A percentile compares a stretch with the other conserved stretches of the same genome.
phyloP scores from a whole-genome alignment of 257 asterid genomes.

The Ilex asprella region DNA sequence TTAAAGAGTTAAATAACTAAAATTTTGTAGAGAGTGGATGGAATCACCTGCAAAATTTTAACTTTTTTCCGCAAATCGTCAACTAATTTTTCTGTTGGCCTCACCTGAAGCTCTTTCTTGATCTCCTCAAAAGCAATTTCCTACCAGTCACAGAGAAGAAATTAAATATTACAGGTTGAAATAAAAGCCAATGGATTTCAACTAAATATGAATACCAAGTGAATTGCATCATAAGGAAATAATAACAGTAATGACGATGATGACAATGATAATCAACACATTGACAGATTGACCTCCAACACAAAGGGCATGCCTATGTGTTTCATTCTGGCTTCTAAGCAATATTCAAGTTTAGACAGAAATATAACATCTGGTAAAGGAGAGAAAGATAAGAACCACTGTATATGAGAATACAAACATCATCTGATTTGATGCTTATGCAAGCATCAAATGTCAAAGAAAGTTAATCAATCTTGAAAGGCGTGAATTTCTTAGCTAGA shows the following conservation, averaged over 20 bases:
- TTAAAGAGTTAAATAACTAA: no score
- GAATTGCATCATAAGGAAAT: not conserved
- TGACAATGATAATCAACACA: no score
- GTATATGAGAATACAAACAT: no score
- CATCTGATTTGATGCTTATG: not conserved
- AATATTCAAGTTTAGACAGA: no score
- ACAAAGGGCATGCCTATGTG: no score
- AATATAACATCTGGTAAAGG: no score
- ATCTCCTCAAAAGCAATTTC: conserved; percentile 68
- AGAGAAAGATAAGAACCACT: no score
- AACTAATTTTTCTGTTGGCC: conserved; percentile 84
- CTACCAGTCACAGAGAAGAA: conserved; percentile 32
- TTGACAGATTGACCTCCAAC: no score
- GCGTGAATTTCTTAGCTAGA: not conserved
- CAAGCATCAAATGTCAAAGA: not conserved
- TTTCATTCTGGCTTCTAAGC: no score
- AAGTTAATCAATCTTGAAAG: not conserved
- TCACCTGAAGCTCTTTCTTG: conserved; percentile 75
- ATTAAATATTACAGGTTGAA: conserved; percentile 2
- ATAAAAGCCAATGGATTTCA: conserved; percentile 3
- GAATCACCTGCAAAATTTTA: conserved; percentile 83
- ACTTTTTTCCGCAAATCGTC: conserved; percentile 93
- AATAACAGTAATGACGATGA: no score
- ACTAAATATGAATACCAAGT: conserved; percentile 3
- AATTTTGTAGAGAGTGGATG: conserved; percentile 9